These are phyloP conservation scores for Tilletiopsis washingtonensis DNA, from an alignment of 1,284 basidiomycete species.

Conservation along the genomic window DNA sequence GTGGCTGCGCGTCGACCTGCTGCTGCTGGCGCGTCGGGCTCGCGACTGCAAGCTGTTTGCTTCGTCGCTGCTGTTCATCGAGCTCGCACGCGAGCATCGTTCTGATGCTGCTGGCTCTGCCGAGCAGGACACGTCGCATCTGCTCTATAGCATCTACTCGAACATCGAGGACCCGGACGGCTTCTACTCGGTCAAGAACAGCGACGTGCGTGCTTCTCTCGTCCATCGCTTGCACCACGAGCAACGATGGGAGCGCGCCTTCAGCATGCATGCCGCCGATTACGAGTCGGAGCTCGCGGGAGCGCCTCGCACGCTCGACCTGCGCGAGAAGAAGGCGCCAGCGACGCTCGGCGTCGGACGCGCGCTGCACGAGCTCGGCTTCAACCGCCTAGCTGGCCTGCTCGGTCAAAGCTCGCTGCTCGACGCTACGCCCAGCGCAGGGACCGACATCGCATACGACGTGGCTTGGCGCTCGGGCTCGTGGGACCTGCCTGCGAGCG, in stretches of 20 bases:
- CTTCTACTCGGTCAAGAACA: conserved; percentile 79
- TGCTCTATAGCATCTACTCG: conserved; percentile 76
- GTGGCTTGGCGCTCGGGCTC: conserved; percentile 81
- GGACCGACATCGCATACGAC: conserved; percentile 58
- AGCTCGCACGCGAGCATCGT: conserved; percentile 62
- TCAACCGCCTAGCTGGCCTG: conserved; percentile 70
- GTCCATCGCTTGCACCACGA: conserved; percentile 84
- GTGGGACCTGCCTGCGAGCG: conserved; percentile 61
- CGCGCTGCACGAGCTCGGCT: conserved; percentile 74
- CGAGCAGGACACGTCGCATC: conserved; percentile 10
- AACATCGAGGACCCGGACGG: conserved; percentile 96
- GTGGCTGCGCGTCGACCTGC: conserved; percentile 69
- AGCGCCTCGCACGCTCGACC: background rate
- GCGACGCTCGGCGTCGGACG: background rate
- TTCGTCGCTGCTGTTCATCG: conserved; percentile 80
- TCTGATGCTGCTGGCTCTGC: conserved; percentile 16
- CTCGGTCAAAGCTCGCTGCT: conserved; percentile 59
- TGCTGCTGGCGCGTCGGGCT: conserved; percentile 65
- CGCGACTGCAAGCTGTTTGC: conserved; percentile 74
- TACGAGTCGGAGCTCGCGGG: conserved; percentile 52
- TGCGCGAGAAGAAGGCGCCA: background rate
- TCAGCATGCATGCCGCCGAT: conserved; percentile 77
- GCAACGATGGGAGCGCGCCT: conserved; percentile 79
- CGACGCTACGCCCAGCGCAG: background rate
- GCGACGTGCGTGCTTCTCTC: conserved; percentile 70